Percentiles rank a stretch among this genome's conserved stretches.
phyloP scores from a whole-genome alignment of 129 eudicot species.

The Pulicaria dysenterica region DNA sequence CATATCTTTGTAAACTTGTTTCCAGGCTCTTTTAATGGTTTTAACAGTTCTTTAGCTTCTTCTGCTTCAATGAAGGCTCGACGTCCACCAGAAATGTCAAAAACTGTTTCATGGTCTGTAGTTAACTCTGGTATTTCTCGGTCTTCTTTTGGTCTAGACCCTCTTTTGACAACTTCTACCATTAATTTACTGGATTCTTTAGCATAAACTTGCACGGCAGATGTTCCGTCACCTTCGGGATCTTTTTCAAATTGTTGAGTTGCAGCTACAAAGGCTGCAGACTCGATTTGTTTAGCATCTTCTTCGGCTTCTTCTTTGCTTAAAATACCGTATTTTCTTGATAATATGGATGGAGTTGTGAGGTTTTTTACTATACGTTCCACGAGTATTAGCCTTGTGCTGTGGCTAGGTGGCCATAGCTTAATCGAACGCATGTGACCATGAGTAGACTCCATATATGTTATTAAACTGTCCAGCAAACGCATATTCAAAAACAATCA shows the following conservation, averaged over 20 bases:
- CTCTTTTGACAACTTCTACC: constrained; percentile 64
- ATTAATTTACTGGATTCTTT: constrained; percentile 77
- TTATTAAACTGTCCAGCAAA: constrained; percentile 18
- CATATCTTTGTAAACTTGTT: constrained; percentile 66
- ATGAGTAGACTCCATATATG: constrained; percentile 30
- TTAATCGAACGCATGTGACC: constrained; percentile 48
- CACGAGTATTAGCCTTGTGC: constrained; percentile 64
- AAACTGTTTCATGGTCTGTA: constrained; percentile 34
- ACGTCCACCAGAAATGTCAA: constrained; percentile 77
- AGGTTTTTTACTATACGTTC: constrained; percentile 72
- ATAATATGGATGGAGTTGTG: constrained; percentile 62
- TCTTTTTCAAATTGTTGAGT: constrained; percentile 60
- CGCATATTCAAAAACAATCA: neutral
- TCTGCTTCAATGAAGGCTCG: constrained; percentile 80
- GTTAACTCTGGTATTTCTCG: constrained; percentile 32
- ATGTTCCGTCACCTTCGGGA: constrained; percentile 81
- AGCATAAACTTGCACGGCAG: constrained; percentile 82
- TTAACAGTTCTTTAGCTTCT: constrained; percentile 64
- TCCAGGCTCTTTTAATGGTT: constrained; percentile 61
- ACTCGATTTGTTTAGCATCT: constrained; percentile 73
- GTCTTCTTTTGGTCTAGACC: constrained; percentile 35
- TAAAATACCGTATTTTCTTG: constrained; percentile 70
- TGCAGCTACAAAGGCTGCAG: constrained; percentile 55
- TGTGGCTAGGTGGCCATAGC: constrained; percentile 92
- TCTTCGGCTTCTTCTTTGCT: constrained; percentile 62